These are phyloP conservation scores for Aspergillus neoniger DNA, from an alignment of 2,329 filamentous ascomycete genomes.

Conservation along the genomic window DNA sequence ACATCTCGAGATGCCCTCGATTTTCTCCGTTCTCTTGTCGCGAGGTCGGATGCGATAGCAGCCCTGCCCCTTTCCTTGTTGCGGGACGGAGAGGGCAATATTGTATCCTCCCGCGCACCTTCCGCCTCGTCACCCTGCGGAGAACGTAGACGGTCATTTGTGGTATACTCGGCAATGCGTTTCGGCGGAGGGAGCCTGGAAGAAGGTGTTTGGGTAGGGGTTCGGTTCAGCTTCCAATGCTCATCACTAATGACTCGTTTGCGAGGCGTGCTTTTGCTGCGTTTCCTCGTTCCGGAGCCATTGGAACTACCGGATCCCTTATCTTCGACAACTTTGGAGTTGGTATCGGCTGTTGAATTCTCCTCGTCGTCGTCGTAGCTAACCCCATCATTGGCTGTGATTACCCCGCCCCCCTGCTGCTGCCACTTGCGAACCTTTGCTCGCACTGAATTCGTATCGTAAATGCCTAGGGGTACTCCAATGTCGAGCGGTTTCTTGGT, in stretches of 20 bases:
- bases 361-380: constrained; percentile 58
- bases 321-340: constrained; percentile 27
- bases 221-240: constrained; percentile 68
- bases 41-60: constrained; percentile 26
- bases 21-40: constrained; percentile 29
- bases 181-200: constrained; percentile 46
- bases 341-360: constrained; percentile 28
- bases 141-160: constrained; percentile 31
- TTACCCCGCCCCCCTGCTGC: constrained; percentile 69
- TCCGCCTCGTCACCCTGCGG: constrained; percentile 32
- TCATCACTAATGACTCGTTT: constrained; percentile 93
- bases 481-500: constrained; percentile 58
- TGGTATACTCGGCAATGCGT: constrained; percentile 45
- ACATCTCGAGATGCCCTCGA: constrained; percentile 24
- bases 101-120: constrained; percentile 28
- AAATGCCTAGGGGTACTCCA: constrained; percentile 55
- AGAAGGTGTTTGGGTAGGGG: constrained; percentile 44
- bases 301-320: constrained; percentile 25
- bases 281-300: constrained; percentile 35
- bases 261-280: constrained; percentile 67
- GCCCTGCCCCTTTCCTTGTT: constrained; percentile 32
- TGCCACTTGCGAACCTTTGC: constrained; percentile 86
- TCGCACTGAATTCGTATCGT: constrained; percentile 67
- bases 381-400: constrained; percentile 59
- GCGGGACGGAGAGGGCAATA: constrained; percentile 25